Percentiles rank a stretch among this genome's conserved stretches.
Conservation (phyloP, 345 rosid species). For the Trapa bicornis region DNA sequence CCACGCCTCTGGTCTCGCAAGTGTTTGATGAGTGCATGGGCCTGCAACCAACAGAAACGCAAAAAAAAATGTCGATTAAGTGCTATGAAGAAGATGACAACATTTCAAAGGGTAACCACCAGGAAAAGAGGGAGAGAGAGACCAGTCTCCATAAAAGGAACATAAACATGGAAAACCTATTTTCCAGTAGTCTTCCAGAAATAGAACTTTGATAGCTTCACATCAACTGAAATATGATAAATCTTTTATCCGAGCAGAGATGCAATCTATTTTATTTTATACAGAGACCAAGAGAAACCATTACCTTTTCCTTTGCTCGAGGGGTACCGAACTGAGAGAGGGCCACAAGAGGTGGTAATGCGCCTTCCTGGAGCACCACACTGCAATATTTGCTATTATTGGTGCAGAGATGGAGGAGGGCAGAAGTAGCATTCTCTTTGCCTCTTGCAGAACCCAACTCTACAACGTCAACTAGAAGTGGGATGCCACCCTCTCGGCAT, state of each 20-base stretch:
- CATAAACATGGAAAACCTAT: too few relatives aligned
- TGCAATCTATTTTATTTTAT: too few relatives aligned
- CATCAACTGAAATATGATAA: too few relatives aligned
- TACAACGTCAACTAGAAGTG: conserved; percentile 73
- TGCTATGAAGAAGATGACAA: too few relatives aligned
- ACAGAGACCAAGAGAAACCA: background rate
- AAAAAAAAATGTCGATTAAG: background rate
- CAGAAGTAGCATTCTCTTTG: conserved; percentile 85
- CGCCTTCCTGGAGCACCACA: conserved; percentile 77
- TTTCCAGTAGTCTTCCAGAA: too few relatives aligned
- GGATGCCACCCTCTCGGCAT: conserved; percentile 65
- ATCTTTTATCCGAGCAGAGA: too few relatives aligned
- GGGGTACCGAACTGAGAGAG: conserved; percentile 76
- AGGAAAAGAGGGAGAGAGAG: background rate
- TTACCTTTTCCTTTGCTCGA: conserved; percentile 86
- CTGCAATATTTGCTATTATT: conserved; percentile 44
- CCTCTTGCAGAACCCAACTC: conserved; percentile 91
- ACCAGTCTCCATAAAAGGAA: too few relatives aligned
- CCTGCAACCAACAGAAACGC: conserved; percentile 32
- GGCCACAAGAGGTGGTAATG: conserved; percentile 80
- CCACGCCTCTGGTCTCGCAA: conserved; percentile 71
- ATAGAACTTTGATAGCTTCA: too few relatives aligned
- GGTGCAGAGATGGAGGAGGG: conserved; percentile 70
- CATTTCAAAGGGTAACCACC: too few relatives aligned
- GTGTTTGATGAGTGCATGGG: conserved; percentile 60